These are phyloP conservation scores for Leptographium lundbergii DNA, from an alignment of 2,329 filamentous ascomycete species.

Conservation along the genomic window DNA sequence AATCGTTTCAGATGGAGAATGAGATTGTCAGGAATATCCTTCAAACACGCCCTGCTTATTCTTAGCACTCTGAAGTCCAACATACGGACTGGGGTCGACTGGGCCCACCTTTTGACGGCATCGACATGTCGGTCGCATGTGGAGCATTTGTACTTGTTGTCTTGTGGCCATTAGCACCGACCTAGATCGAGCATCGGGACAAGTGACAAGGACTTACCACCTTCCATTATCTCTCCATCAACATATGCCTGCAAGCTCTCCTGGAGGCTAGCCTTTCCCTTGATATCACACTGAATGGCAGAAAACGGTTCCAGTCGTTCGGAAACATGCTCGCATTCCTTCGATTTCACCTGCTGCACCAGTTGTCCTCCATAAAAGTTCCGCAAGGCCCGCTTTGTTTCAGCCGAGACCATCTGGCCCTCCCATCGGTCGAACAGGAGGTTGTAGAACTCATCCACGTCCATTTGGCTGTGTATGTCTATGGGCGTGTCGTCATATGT, in stretches of 20 bases:
- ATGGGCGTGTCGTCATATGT: slow-evolving; percentile 75
- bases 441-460: slow-evolving; percentile 96
- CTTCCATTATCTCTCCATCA: slow-evolving; percentile 91
- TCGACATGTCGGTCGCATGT: slow-evolving; percentile 81
- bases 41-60: slow-evolving; percentile 67
- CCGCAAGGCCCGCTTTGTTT: slow-evolving; percentile 61
- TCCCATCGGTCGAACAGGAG: slow-evolving; percentile 88
- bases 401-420: slow-evolving; percentile 54
- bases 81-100: not conserved
- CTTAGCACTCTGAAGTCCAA: not conserved
- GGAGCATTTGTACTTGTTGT: slow-evolving; percentile 97
- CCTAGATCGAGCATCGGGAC: not conserved
- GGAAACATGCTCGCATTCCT: slow-evolving; percentile 88
- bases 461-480: slow-evolving; percentile 86
- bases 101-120: slow-evolving; percentile 65
- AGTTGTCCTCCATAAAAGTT: slow-evolving; percentile 85
- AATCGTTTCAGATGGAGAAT: slow-evolving; percentile 93
- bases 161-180: slow-evolving; percentile 24
- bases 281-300: slow-evolving; percentile 91
- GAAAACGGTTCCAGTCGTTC: slow-evolving; percentile 84
- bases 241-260: slow-evolving; percentile 94
- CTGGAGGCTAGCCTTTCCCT: slow-evolving; percentile 70
- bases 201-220: slow-evolving; percentile 36
- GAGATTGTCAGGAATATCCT: slow-evolving; percentile 83
- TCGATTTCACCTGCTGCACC: slow-evolving; percentile 89